Percentiles rank a stretch among this genome's conserved stretches.
Conservation (phyloP, 345 rosid species). For the Luvunga scandens region DNA sequence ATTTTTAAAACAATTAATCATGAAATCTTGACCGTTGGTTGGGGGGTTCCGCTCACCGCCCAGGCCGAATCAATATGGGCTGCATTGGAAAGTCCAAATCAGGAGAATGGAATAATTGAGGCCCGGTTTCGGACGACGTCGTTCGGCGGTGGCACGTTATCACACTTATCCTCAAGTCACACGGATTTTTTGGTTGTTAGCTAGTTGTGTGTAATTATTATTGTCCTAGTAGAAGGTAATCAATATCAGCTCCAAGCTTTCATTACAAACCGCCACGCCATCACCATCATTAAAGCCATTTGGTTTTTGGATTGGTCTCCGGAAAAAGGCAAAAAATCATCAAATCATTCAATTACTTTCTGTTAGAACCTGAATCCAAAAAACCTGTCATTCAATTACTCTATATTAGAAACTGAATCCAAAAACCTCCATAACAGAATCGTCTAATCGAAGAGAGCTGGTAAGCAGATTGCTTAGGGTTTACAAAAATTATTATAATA, state of each 20-base stretch:
- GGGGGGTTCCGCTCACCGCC: too few relatives aligned
- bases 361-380: not conserved
- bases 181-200: not conserved
- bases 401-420: not conserved
- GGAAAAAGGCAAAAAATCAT: not conserved
- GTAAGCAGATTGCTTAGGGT: conserved; percentile 1
- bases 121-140: not conserved
- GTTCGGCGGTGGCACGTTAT: not conserved
- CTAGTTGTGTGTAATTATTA: not conserved
- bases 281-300: not conserved
- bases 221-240: not conserved
- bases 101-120: too few relatives aligned
- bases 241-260: not conserved
- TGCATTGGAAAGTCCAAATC: not conserved
- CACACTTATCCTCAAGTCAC: not conserved
- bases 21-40: too few relatives aligned
- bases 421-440: not conserved
- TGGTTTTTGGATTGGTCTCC: not conserved
- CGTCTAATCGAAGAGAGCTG: not conserved
- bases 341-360: not conserved
- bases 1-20: too few relatives aligned
- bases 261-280: not conserved
- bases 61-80: too few relatives aligned
- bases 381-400: not conserved
- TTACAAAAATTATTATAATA: not conserved